Base-by-base conservation (phyloP, 2,329 filamentous ascomycete genomes). In the Podosphaera fusca region DNA sequence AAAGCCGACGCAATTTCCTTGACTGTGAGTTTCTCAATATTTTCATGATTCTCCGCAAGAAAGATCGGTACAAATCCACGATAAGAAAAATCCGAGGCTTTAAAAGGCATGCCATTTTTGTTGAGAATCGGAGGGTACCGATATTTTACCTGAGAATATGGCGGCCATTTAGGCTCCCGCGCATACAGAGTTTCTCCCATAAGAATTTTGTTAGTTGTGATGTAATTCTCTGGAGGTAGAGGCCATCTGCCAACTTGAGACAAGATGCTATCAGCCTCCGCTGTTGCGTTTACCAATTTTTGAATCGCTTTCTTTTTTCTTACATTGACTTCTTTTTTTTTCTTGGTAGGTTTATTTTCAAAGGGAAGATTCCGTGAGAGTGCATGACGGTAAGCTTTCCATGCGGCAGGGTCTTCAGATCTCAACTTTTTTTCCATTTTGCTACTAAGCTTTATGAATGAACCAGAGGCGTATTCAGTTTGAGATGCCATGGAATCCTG, bases 21-120 rank as follows among this genome's bases (percentile, higher is more conserved):
- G 31, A n/a, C 45, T n/a, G 30, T 55, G 2, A 62, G 8, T 10
- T 5, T 14, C 10, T 51, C n/a, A 31, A 58, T 36, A 7, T 54
- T 55, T 9, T 40, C 34, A n/a, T 31, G 29, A 42, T 60, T 56
- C 3, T 55, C n/a, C n/a, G 10, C 56, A 9, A 61, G 40, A 50
- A 62, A 60, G 4, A 50, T 34, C 3, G 56, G 49, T 4, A 56
- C 55, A 31, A 60, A 62, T 1, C 10, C 34, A 12, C 59, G 57
- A 36, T 57, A 60, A 0, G 57, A 60, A 31, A 62, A 57, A 4
- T 61, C 57, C 29, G 58, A 55, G 7, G 56, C 51, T 33, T 57
- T 52, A 21, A 61, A 49, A 2, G 59, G 61, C 31, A 55, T 57
- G 2, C 56, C 58, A 12, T 58, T 30, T 29, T 42, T 14, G 21